A percentile compares a stretch with the other conserved stretches of the same genome.
phyloP scores from a whole-genome alignment of 805 yeast genomes.

The Kockiozyma suomiensis region DNA sequence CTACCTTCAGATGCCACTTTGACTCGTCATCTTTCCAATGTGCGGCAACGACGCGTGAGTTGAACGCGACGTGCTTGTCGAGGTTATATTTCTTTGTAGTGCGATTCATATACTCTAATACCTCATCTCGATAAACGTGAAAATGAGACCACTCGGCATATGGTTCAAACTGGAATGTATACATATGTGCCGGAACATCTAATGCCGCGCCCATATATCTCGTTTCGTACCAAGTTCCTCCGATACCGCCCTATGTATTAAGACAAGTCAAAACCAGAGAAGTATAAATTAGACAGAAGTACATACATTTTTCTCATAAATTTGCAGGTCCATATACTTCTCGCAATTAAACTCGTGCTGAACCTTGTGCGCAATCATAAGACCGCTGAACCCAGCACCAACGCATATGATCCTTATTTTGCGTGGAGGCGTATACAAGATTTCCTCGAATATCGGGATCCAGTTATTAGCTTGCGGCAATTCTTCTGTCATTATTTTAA shows the following conservation, averaged over 20 bases:
- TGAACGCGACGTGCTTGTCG: constrained; percentile 34
- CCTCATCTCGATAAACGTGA: constrained; percentile 37
- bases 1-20: constrained; percentile 27
- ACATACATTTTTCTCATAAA: constrained; percentile 15
- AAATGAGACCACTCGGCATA: constrained; percentile 38
- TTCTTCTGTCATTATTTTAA: neutral
- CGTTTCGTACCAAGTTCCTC: constrained; percentile 40
- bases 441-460: constrained; percentile 11
- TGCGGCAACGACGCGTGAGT: constrained; percentile 29
- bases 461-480: neutral
- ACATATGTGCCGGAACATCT: constrained; percentile 37
- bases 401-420: constrained; percentile 6
- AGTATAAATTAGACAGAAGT: no score
- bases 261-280: constrained; percentile 10
- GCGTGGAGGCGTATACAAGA: constrained; percentile 5
- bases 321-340: constrained; percentile 12
- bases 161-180: constrained; percentile 39
- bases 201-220: constrained; percentile 40
- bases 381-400: constrained; percentile 18
- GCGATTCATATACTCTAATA: constrained; percentile 34
- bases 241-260: constrained; percentile 37
- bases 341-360: constrained; percentile 17
- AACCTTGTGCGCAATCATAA: constrained; percentile 16
- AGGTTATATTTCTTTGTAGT: constrained; percentile 36
- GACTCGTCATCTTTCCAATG: constrained; percentile 33